Evolutionary conservation across 768 basidiomycete species (phyloP), one percentile per base, ranked within the genome.

Genomic region (Agaricus subrufescens): DNA sequence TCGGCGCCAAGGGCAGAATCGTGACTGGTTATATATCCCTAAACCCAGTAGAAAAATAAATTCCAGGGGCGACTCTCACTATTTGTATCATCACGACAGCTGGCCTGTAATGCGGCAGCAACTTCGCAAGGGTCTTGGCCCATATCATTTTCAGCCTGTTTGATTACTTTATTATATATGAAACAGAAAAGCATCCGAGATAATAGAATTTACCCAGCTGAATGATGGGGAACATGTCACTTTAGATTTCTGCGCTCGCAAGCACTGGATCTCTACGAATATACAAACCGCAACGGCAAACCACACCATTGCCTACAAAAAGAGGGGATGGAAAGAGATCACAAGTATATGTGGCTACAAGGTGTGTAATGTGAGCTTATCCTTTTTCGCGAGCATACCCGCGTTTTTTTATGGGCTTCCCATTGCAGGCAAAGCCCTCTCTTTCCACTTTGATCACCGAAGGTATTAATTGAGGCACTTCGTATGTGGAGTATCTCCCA

Each of bases 41-140:
- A 15, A 15, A 29, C 30, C 19, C 29, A 30, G 4, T 14, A 2
- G 31, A 29, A 29, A 15, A 3, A n/a, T n/a, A 29, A 2, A 29
- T 19, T 30, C 3, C 11, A 42, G 19, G 19, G 6, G 2, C 12
- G 40, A 19, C 40, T 14, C 40, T 19, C 42, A 56, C 55, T 37
- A 25, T 50, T 38, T 37, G 52, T 52, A 29, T 30, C 51, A 25
- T 49, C 34, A 27, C 30, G 45, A 49, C 62, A 63, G 31, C 57
- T 47, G 12, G 48, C 54, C 39, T 63, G 61, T 14, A 63, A 47
- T 25, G 57, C 58, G 15, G 66, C 58, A 8, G 60, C 64, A 29
- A 64, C 61, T 11, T 46, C 26, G 34, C 65, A 66, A 11, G 63
- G 63, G 40, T 58, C 61, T 44, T 66, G 62, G 14, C 58, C 58